Percentiles rank a stretch among this genome's conserved stretches.
These are phyloP conservation scores for Trichoderma orchidacearum DNA, from an alignment of 495 filamentous ascomycete genomes.

Conservation along the genomic window DNA sequence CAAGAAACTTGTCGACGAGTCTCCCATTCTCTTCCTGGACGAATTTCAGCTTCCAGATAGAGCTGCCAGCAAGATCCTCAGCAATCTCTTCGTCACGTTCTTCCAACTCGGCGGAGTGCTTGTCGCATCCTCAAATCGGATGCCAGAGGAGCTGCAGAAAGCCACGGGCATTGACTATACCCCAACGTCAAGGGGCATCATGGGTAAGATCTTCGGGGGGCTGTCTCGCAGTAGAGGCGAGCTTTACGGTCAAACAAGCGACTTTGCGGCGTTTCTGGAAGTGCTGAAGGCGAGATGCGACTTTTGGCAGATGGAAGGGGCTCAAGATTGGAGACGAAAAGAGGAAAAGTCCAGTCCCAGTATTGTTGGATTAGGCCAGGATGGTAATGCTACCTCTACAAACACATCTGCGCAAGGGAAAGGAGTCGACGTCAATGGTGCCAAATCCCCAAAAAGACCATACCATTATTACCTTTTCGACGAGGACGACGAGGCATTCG, in stretches of 20 bases:
- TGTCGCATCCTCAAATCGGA: slow-evolving; percentile 57
- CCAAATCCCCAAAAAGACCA: slow-evolving; percentile 7
- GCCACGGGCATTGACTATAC: slow-evolving; percentile 47
- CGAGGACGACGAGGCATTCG: slow-evolving; percentile 11
- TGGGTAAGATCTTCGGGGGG: slow-evolving; percentile 29
- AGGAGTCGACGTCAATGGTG: slow-evolving; percentile 1
- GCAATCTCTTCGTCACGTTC: slow-evolving; percentile 55
- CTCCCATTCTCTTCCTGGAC: slow-evolving; percentile 58
- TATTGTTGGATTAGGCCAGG: background rate
- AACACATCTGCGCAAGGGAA: background rate
- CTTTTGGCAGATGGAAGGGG: slow-evolving; percentile 58
- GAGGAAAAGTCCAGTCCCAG: slow-evolving; percentile 17
- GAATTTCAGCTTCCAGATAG: slow-evolving; percentile 64
- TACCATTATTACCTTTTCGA: slow-evolving; percentile 17
- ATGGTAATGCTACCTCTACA: background rate
- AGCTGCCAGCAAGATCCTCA: slow-evolving; percentile 53
- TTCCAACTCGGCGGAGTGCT: slow-evolving; percentile 63
- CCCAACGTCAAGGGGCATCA: slow-evolving; percentile 33
- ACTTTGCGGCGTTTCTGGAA: slow-evolving; percentile 55
- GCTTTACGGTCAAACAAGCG: slow-evolving; percentile 38
- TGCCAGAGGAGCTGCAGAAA: slow-evolving; percentile 60
- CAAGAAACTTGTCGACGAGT: slow-evolving; percentile 49
- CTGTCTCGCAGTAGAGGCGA: slow-evolving; percentile 14
- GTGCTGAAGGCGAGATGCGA: slow-evolving; percentile 54
- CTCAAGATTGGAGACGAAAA: slow-evolving; percentile 48